Evolutionary conservation across 2,329 filamentous ascomycete species (phyloP), one percentile per base, ranked within the genome.

Genomic region (Neofusicoccum ribis): DNA sequence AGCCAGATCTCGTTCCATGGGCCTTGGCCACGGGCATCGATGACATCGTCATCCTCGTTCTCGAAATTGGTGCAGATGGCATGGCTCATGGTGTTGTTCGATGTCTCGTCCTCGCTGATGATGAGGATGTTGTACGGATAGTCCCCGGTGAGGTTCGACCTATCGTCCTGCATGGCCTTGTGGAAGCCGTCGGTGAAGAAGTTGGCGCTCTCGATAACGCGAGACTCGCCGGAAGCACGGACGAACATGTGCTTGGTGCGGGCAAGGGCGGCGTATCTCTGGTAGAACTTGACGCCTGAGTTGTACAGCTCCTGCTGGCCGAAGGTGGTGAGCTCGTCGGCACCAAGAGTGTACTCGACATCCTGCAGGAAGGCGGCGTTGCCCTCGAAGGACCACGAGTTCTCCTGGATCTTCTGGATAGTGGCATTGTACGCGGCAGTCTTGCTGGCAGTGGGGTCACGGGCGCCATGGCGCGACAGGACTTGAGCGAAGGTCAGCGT

Each of bases 71-170:
- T 83, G 76, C 93, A 97, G 9, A 86, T 82, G 39, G 86, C 85
- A 73, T 94, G 91, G 69, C 89, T 88, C 27, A 97, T 84, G 0
- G 92, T 93, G 78, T 97, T 97, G 80, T 97, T 97, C 70, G 82
- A 83, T 0, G 82, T 85, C 0, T 79, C 68, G 2, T 78, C 83
- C 75, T 97, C 93, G 1, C 88, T 86, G 43, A 97, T 86, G 11
- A 90, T 79, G n/a, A 92, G 75, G 49, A 93, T 85, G 1, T 80
- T 71, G 37, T 85, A 84, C 1, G 83, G 78, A 15, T 60, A 65
- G 59, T 85, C 83, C 37, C 77, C 72, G 2, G 81, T 67, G 2
- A 63, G 67, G 2, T 72, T 77, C 20, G 82, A 78, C 47, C 66
- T 68, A n/a, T 78, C 76, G n/a, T 49, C 17, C n/a, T 31, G 23